Evolutionary conservation across 768 basidiomycete species (phyloP).

Genomic region (Serendipita sp.): DNA sequence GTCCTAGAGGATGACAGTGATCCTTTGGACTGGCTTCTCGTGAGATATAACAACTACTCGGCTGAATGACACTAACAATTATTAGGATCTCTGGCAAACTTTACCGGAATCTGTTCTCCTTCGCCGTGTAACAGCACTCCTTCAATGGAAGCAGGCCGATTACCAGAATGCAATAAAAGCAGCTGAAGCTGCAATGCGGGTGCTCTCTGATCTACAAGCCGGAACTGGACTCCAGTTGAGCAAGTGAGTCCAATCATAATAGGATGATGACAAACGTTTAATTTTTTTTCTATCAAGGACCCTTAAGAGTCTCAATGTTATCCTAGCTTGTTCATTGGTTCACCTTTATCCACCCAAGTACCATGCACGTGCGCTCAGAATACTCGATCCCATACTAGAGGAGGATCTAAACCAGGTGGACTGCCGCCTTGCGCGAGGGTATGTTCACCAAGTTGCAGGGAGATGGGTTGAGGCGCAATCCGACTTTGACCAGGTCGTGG

Average conservation of each 20-base stretch:
- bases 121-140: slow-evolving; percentile 43
- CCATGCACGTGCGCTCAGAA: slow-evolving; percentile 55
- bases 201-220: slow-evolving; percentile 39
- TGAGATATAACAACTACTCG: slow-evolving; percentile 19
- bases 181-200: slow-evolving; percentile 51
- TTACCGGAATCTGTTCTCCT: slow-evolving; percentile 45
- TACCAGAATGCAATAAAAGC: slow-evolving; percentile 54
- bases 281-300: slow-evolving; percentile 26
- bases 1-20: slow-evolving; percentile 27
- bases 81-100: slow-evolving; percentile 37
- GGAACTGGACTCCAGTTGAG: slow-evolving; percentile 28
- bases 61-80: slow-evolving; percentile 5
- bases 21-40: slow-evolving; percentile 44
- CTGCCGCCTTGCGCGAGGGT: slow-evolving; percentile 59
- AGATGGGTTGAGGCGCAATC: slow-evolving; percentile 53
- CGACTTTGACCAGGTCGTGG: slow-evolving; percentile 42
- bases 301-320: slow-evolving; percentile 48
- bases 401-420: slow-evolving; percentile 43
- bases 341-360: slow-evolving; percentile 83
- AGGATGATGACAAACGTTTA: background rate
- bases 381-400: slow-evolving; percentile 56
- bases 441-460: slow-evolving; percentile 43
- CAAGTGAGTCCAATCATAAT: slow-evolving; percentile 24
- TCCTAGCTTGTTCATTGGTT: slow-evolving; percentile 59
- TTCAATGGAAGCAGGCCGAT: slow-evolving; percentile 54